Evolutionary conservation across 495 filamentous ascomycete species (phyloP).

Genomic region (Sordaria brevicollis): DNA sequence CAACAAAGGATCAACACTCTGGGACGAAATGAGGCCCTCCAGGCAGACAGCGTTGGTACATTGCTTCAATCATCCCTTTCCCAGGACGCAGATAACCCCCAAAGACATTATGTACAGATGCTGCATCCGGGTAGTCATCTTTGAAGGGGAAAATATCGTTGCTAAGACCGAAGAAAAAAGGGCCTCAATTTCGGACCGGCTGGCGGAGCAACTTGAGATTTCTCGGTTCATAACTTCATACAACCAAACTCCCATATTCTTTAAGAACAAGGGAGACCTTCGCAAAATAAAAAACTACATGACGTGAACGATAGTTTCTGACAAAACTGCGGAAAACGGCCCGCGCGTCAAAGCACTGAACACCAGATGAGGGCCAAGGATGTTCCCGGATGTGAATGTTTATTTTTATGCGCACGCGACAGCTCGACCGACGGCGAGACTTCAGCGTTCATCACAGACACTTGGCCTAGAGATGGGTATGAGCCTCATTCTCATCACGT

Average conservation of each 20-base stretch:
- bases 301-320: not conserved
- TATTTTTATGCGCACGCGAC: not conserved
- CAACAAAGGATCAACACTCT: not conserved
- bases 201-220: not conserved
- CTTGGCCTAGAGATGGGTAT: too few species aligned
- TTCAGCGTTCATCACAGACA: too few species aligned
- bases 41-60: not conserved
- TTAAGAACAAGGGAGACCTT: not conserved
- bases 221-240: not conserved
- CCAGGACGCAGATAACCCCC: not conserved
- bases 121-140: not conserved
- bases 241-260: not conserved
- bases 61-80: not conserved
- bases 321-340: too few species aligned
- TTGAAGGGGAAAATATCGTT: not conserved
- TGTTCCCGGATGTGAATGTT: not conserved
- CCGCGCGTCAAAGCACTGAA: too few species aligned
- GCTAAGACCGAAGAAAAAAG: not conserved
- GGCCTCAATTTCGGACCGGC: not conserved
- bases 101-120: not conserved
- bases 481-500: not conserved
- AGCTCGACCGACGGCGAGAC: not conserved
- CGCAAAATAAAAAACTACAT: not conserved
- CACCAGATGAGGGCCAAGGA: not conserved
- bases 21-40: not conserved